Conservation (phyloP, 345 rosid genomes). For the Triadica sebifera region DNA sequence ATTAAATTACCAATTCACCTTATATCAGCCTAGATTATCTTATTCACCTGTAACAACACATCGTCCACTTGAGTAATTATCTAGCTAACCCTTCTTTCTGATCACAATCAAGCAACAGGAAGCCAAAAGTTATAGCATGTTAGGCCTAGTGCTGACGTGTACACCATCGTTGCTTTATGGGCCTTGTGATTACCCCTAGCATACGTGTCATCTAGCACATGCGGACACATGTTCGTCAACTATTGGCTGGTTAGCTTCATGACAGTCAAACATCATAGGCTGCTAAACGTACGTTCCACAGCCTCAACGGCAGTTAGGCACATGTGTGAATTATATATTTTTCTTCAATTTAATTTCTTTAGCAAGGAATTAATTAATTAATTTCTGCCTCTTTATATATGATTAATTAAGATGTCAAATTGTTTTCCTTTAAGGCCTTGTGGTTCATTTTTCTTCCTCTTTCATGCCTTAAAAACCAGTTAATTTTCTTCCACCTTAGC, state of each 20-base stretch:
- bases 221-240: neutral
- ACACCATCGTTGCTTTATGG: constrained; percentile 2
- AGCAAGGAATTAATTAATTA: neutral
- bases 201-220: constrained; percentile 5
- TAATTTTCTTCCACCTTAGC: neutral
- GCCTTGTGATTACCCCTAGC: neutral
- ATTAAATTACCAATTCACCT: too few relatives aligned
- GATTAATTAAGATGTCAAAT: neutral
- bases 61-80: too few relatives aligned
- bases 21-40: too few relatives aligned
- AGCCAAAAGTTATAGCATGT: neutral
- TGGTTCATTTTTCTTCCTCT: neutral
- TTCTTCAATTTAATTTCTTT: neutral
- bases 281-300: constrained; percentile 40
- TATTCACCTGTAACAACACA: too few relatives aligned
- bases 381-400: neutral
- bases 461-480: neutral
- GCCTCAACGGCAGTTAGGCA: constrained; percentile 62
- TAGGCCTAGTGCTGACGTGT: constrained; percentile 27
- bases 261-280: constrained; percentile 47
- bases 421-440: neutral
- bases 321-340: neutral
- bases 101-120: neutral
- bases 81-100: too few relatives aligned
- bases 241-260: constrained; percentile 13